Base-by-base conservation (phyloP, 1,139 yeast genomes). In the Saccharomyces hybrid region DNA sequence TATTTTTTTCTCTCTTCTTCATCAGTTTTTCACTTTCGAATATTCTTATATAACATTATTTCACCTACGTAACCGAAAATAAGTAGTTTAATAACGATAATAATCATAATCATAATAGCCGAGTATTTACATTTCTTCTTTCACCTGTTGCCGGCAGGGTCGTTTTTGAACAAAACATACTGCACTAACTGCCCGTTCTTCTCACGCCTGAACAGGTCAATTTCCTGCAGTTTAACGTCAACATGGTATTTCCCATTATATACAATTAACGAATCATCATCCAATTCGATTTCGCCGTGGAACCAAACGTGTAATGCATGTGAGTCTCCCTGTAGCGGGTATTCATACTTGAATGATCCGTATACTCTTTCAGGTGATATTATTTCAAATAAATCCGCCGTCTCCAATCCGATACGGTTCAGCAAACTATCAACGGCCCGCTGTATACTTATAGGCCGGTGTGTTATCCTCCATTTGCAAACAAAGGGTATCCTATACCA, bases 171-270 rank as follows among this genome's bases (percentile, higher is more conserved):
- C 49, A 68, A 50, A 26, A 67, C 60, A 54, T 67, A 67, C 38
- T 67, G 60, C 3, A 67, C 59, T 25, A 63, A 31, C 52, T 67
- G 56, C 16, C 57, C 64, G 46, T 62, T 54, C 49, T 67, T 70
- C 42, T 57, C 57, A 8, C 49, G 34, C 38, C 69, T 55, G 50
- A 66, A 50, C 25, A 68, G 58, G 49, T 61, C 64, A 13, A 68
- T 62, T 53, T 64, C 64, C 27, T 63, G 62, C 49, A 68, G 53
- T 49, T 60, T 61, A 25, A 64, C 64, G 53, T 66, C 68, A 16
- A 67, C 63, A 49, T 68, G 70, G 51, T 60, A 68, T 42, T 63
- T 62, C 7, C 71, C 72, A 49, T 60, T 62, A 57, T 60, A 68
- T 13, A 64, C 60, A 25, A 68, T 55, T 32, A 56, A 31, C 1